Percentiles rank a stretch among this genome's conserved stretches.
Conservation (phyloP, 108 stramenopile species). For the Hondaea fermentalgiana region DNA sequence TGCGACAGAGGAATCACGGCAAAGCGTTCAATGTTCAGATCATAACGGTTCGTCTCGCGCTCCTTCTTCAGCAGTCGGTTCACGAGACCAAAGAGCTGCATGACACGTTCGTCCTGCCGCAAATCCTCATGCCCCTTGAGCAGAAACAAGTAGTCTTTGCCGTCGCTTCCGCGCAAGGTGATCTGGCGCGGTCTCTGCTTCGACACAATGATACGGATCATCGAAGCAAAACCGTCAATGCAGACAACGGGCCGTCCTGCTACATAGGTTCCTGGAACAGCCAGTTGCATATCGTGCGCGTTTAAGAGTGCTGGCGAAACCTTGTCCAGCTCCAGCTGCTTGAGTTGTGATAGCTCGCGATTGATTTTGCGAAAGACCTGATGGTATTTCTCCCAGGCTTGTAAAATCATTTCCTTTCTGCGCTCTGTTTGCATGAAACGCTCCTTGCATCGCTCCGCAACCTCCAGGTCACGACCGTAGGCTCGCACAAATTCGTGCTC, state of each 20-base stretch:
- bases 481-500: slow-evolving; percentile 69
- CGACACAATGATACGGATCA: slow-evolving; percentile 83
- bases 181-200: slow-evolving; percentile 97
- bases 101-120: slow-evolving; percentile 97
- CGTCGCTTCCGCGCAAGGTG: slow-evolving; percentile 84
- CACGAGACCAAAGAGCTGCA: slow-evolving; percentile 97
- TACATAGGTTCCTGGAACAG: slow-evolving; percentile 90
- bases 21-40: slow-evolving; percentile 87
- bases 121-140: slow-evolving; percentile 99
- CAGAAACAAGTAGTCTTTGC: slow-evolving; percentile 89
- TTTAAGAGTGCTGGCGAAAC: slow-evolving; percentile 75
- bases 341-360: slow-evolving; percentile 75
- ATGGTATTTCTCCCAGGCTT: slow-evolving; percentile 96
- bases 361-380: slow-evolving; percentile 84
- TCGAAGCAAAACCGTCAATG: slow-evolving; percentile 67
- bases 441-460: slow-evolving; percentile 64
- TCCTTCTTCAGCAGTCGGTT: slow-evolving; percentile 94
- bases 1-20: slow-evolving; percentile 89
- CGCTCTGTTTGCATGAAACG: slow-evolving; percentile 40
- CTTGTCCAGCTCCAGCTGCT: slow-evolving; percentile 71
- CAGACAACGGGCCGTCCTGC: slow-evolving; percentile 57
- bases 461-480: slow-evolving; percentile 65
- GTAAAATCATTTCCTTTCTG: slow-evolving; percentile 30
- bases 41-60: slow-evolving; percentile 77
- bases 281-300: slow-evolving; percentile 76